Evolutionary conservation across 140 eudicot genomes (phyloP).

Genomic region (Senecio squalidus): DNA sequence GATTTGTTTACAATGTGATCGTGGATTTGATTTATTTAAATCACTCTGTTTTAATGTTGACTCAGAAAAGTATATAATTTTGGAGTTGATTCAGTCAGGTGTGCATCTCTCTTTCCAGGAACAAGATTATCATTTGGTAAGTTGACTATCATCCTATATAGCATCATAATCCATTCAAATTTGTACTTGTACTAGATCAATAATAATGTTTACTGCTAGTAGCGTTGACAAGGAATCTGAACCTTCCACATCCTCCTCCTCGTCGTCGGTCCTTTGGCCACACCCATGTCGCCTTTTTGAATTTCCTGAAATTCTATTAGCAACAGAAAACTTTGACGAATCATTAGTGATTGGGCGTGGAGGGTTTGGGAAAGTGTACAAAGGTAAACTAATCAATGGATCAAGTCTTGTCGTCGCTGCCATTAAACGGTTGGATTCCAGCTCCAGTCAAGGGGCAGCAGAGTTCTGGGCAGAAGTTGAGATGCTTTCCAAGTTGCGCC

Average conservation of each 20-base stretch:
- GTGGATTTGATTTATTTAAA: no score
- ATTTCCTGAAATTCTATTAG: conserved; percentile 1
- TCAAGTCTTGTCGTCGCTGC: not conserved
- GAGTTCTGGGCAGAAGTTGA: conserved; percentile 21
- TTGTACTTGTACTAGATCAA: not conserved
- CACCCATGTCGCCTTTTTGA: not conserved
- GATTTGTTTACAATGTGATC: no score
- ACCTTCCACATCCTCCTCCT: not conserved
- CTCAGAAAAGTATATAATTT: no score
- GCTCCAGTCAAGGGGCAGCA: not conserved
- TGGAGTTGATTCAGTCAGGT: no score
- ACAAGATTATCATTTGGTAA: not conserved
- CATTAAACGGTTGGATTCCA: conserved; percentile 12
- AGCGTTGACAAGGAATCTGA: no score
- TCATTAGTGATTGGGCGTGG: conserved; percentile 10
- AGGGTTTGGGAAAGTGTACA: conserved; percentile 13
- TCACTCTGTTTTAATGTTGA: no score
- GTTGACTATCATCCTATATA: not conserved
- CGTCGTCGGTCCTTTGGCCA: not conserved
- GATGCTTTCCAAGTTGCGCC: conserved; percentile 17
- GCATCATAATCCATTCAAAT: not conserved
- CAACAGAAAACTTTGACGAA: conserved; percentile 9
- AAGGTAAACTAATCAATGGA: not conserved
- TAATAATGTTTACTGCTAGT: not conserved
- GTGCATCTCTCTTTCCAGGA: not conserved